These are phyloP conservation scores for Fusarium sp. DNA, from an alignment of 2,329 filamentous ascomycete genomes.

Conservation along the genomic window DNA sequence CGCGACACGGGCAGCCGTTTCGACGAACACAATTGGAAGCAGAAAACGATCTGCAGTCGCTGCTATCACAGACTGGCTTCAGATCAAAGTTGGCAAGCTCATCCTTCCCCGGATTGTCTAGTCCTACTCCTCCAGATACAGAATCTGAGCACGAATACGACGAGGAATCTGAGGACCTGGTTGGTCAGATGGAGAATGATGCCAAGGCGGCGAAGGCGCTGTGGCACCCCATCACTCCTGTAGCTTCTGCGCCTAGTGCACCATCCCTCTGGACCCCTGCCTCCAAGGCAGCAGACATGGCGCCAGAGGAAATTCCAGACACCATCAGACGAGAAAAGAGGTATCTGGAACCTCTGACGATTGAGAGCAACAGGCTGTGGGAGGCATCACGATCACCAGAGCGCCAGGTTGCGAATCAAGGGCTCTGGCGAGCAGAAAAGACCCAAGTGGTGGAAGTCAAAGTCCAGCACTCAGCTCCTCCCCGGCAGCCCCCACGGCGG, in stretches of 20 bases:
- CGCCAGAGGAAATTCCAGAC: constrained; percentile 17
- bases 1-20: constrained; percentile 30
- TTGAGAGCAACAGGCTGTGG: constrained; percentile 41
- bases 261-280: constrained; percentile 41
- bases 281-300: constrained; percentile 20
- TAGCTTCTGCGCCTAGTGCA: constrained; percentile 16
- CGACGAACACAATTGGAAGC: constrained; percentile 31
- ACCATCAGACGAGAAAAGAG: constrained; percentile 20
- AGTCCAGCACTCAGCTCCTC: constrained; percentile 58
- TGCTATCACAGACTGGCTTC: constrained; percentile 28
- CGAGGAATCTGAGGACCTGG: constrained; percentile 28
- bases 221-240: constrained; percentile 37
- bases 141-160: constrained; percentile 53
- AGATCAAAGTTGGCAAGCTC: constrained; percentile 24
- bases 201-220: constrained; percentile 35
- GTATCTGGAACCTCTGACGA: constrained; percentile 29
- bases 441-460: constrained; percentile 30
- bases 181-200: constrained; percentile 25
- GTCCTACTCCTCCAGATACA: constrained; percentile 65
- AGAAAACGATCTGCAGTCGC: constrained; percentile 28
- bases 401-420: constrained; percentile 7
- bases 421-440: constrained; percentile 36
- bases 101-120: constrained; percentile 32
- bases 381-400: constrained; percentile 19
- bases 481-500: constrained; percentile 65